Evolutionary conservation across 2,329 filamentous ascomycete species (phyloP).

Genomic region (Fusarium piperis): DNA sequence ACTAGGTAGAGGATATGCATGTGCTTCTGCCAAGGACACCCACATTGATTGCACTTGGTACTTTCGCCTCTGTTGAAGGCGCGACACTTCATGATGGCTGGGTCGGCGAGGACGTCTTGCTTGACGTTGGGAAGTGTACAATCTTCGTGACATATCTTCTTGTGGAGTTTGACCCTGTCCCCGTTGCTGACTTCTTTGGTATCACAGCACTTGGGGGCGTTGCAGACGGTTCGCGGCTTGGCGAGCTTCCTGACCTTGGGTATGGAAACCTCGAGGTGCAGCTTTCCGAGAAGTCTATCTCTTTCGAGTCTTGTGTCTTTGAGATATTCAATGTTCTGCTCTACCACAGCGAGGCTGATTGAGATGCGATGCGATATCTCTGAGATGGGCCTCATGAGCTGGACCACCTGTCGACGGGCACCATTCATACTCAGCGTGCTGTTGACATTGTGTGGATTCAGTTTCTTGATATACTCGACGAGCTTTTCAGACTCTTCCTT

Average conservation of each 20-base stretch:
- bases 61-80: neutral
- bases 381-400: constrained; percentile 31
- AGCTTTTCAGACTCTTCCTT: constrained; percentile 19
- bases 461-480: neutral
- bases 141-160: neutral
- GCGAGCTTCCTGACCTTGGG: neutral
- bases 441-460: constrained; percentile 24
- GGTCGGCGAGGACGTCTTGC: neutral
- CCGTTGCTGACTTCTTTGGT: neutral
- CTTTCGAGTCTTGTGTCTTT: neutral
- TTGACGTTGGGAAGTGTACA: constrained; percentile 7
- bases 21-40: constrained; percentile 18
- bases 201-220: constrained; percentile 11
- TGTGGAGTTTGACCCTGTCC: neutral
- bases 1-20: constrained; percentile 22
- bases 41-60: neutral
- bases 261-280: constrained; percentile 2
- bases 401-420: neutral
- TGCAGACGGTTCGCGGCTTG: constrained; percentile 24
- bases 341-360: constrained; percentile 1
- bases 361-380: constrained; percentile 13
- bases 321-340: constrained; percentile 4
- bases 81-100: neutral
- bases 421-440: constrained; percentile 34
- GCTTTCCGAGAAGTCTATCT: neutral